Conservation (phyloP, 2,329 filamentous ascomycete genomes). For the Daldinia sp. region DNA sequence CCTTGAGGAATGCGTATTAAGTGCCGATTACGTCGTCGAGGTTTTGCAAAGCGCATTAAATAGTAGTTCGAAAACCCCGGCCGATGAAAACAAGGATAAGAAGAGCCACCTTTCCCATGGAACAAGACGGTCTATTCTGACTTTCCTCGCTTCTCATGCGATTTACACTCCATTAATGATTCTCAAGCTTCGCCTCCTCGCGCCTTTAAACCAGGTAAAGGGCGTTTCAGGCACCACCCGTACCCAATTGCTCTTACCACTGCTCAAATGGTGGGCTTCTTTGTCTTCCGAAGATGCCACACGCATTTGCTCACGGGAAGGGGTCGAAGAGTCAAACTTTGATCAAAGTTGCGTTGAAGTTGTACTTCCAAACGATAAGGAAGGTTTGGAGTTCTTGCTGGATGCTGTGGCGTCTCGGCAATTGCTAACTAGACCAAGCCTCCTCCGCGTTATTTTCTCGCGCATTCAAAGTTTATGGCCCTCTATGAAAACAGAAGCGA, state of each 20-base stretch:
- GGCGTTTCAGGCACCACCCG: constrained; percentile 76
- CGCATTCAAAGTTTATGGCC: constrained; percentile 80
- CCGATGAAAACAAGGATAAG: constrained; percentile 58
- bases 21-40: constrained; percentile 76
- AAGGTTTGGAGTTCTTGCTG: constrained; percentile 66
- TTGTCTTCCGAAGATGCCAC: constrained; percentile 65
- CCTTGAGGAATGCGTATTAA: constrained; percentile 88
- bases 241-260: constrained; percentile 80
- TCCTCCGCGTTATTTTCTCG: constrained; percentile 74
- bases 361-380: constrained; percentile 65
- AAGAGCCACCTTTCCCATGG: constrained; percentile 69
- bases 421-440: constrained; percentile 60
- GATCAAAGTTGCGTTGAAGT: constrained; percentile 63
- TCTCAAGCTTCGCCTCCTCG: constrained; percentile 79
- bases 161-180: constrained; percentile 74
- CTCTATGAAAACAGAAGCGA: constrained; percentile 73
- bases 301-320: constrained; percentile 61
- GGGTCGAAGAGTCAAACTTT: constrained; percentile 57
- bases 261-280: constrained; percentile 76
- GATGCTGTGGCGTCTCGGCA: constrained; percentile 59
- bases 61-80: constrained; percentile 53
- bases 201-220: constrained; percentile 78
- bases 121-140: constrained; percentile 72
- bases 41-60: constrained; percentile 72
- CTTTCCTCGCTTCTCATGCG: constrained; percentile 80